Percentiles rank a stretch among this genome's conserved stretches.
phyloP scores from a whole-genome alignment of 2,329 filamentous ascomycete genomes.

The Pseudogymnoascus sp. region DNA sequence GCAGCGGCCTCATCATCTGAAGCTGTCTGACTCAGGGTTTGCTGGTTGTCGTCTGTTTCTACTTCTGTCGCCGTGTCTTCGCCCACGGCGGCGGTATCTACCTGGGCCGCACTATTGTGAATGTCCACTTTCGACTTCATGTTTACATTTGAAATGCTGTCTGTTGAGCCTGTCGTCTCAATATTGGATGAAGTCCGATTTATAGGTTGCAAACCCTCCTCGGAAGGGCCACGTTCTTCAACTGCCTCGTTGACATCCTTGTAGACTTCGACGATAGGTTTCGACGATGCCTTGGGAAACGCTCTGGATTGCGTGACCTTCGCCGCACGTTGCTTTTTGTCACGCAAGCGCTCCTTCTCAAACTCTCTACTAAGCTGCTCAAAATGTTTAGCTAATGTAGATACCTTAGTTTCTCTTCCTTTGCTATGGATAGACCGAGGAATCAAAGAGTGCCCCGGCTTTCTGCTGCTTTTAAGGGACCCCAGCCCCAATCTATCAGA shows the following conservation, averaged over 20 bases:
- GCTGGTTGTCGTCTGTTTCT: constrained; percentile 37
- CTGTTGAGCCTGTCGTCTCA: not conserved
- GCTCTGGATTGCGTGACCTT: constrained; percentile 68
- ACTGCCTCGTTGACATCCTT: constrained; percentile 89
- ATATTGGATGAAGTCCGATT: not conserved
- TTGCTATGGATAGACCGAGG: constrained; percentile 71
- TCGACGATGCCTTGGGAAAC: constrained; percentile 85
- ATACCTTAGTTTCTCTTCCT: constrained; percentile 69
- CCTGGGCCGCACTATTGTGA: constrained; percentile 11
- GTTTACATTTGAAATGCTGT: not conserved
- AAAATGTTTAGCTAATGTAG: constrained; percentile 88
- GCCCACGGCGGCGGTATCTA: constrained; percentile 20
- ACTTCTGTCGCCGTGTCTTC: constrained; percentile 27
- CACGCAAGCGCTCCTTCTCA: constrained; percentile 83
- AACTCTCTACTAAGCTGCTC: constrained; percentile 96
- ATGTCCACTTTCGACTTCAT: not conserved
- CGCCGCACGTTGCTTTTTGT: constrained; percentile 72
- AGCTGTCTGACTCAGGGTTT: constrained; percentile 48
- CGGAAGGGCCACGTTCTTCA: constrained; percentile 61
- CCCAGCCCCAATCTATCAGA: constrained; percentile 62
- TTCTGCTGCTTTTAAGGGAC: constrained; percentile 52
- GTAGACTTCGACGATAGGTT: constrained; percentile 92
- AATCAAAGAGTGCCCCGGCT: constrained; percentile 64
- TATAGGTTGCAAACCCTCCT: constrained; percentile 44
- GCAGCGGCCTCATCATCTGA: constrained; percentile 59